Conservation (phyloP, 2,329 filamentous ascomycete species). For the Tolypocladium guangdongense region DNA sequence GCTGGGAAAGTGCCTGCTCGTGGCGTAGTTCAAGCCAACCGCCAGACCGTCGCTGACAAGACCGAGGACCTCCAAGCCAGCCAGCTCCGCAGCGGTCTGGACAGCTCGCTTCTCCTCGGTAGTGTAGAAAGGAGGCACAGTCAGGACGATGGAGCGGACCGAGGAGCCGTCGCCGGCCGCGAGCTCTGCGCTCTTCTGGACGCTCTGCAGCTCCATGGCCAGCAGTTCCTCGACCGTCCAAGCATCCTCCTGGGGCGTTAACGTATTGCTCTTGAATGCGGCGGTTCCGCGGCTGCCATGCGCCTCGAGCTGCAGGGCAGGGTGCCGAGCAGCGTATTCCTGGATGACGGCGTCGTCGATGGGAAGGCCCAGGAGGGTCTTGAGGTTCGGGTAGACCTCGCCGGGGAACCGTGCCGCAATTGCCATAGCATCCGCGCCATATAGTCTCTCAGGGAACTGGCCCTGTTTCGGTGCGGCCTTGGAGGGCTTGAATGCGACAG, state of each 20-base stretch:
- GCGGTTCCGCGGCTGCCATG: constrained; percentile 55
- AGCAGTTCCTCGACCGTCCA: constrained; percentile 86
- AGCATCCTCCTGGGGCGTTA: constrained; percentile 47
- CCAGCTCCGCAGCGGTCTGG: constrained; percentile 72
- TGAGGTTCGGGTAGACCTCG: constrained; percentile 92
- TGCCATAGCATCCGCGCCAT: constrained; percentile 84
- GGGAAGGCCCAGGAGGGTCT: constrained; percentile 72
- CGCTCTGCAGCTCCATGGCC: constrained; percentile 90
- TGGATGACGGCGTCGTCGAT: constrained; percentile 49
- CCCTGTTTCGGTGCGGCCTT: constrained; percentile 50
- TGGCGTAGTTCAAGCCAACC: constrained; percentile 92
- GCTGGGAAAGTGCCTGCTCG: constrained; percentile 77
- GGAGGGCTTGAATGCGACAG: constrained; percentile 87
- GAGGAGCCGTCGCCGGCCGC: constrained; percentile 65
- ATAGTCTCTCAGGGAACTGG: constrained; percentile 75
- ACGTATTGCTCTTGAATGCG: constrained; percentile 70
- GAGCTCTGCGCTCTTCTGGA: constrained; percentile 77
- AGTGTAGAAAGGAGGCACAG: constrained; percentile 83
- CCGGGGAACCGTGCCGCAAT: constrained; percentile 78
- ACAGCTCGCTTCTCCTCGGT: constrained; percentile 82
- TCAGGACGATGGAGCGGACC: constrained; percentile 77
- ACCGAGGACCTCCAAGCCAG: constrained; percentile 74
- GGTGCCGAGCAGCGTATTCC: constrained; percentile 66
- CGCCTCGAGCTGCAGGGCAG: constrained; percentile 59
- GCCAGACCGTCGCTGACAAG: constrained; percentile 84